Evolutionary conservation across 1,284 basidiomycete genomes (phyloP).

Genomic region (Ustilago nuda): DNA sequence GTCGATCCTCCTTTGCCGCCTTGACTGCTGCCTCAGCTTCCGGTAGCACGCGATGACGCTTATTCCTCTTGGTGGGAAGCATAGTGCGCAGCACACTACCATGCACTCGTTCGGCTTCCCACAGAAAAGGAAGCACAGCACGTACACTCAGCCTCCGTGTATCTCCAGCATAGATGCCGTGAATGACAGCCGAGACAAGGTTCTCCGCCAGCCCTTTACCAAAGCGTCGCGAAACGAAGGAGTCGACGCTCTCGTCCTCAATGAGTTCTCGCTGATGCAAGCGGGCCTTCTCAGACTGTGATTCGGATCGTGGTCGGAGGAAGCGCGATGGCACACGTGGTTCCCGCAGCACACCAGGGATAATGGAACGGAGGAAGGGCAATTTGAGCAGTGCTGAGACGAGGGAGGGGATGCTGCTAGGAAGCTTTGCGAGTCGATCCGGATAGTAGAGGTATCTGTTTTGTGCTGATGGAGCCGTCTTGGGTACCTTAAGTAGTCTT

Average conservation of each 20-base stretch:
- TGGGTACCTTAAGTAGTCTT: constrained; percentile 76
- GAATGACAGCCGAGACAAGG: constrained; percentile 85
- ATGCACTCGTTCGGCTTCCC: constrained; percentile 77
- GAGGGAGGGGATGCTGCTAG: constrained; percentile 72
- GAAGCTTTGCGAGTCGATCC: constrained; percentile 72
- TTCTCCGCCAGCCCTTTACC: constrained; percentile 79
- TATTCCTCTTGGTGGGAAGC: constrained; percentile 66
- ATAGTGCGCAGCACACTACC: constrained; percentile 80
- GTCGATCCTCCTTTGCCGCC: constrained; percentile 25
- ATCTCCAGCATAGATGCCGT: constrained; percentile 93
- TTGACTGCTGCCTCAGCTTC: constrained; percentile 31
- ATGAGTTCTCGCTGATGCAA: constrained; percentile 33
- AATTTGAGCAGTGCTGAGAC: constrained; percentile 56
- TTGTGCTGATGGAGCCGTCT: constrained; percentile 77
- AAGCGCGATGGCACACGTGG: constrained; percentile 70
- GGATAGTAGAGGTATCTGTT: constrained; percentile 80
- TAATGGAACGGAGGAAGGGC: constrained; percentile 53
- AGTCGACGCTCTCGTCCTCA: constrained; percentile 83
- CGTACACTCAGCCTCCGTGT: constrained; percentile 80
- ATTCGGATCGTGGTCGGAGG: constrained; percentile 69
- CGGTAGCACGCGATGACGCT: constrained; percentile 29
- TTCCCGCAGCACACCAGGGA: constrained; percentile 72
- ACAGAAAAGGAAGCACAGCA: constrained; percentile 80
- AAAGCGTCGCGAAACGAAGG: constrained; percentile 82
- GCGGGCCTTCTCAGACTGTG: constrained; percentile 63